phyloP scores from a whole-genome alignment of 257 asterid genomes.

The Solanum lignicaule region DNA sequence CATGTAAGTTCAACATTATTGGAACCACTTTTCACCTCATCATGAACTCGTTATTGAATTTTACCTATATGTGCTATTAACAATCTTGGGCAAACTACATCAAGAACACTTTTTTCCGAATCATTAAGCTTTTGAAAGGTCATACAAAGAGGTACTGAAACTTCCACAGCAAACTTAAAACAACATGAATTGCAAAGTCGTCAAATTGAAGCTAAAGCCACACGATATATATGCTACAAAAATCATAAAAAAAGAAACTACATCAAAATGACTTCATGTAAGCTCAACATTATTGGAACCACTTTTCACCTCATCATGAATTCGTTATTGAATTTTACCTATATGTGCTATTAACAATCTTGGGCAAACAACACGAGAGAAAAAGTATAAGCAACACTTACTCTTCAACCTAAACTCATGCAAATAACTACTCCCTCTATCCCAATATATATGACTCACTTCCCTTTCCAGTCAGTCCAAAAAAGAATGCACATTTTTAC shows the following conservation, averaged over 20 bases:
- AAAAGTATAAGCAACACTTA: neutral
- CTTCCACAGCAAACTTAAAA: neutral
- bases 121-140: constrained; percentile 4
- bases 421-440: neutral
- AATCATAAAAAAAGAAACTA: neutral
- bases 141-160: neutral
- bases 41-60: neutral
- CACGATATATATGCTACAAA: neutral
- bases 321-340: neutral
- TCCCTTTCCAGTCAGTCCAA: neutral
- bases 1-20: neutral
- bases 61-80: neutral
- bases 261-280: neutral
- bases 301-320: neutral
- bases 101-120: constrained; percentile 40
- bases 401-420: neutral
- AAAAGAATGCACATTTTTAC: neutral
- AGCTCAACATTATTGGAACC: neutral
- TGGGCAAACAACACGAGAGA: neutral
- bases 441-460: neutral
- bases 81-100: neutral
- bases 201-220: neutral
- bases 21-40: neutral
- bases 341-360: neutral
- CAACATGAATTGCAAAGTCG: neutral